Base-by-base conservation (phyloP, 208 protist species). In the Leishmania mexicana region DNA sequence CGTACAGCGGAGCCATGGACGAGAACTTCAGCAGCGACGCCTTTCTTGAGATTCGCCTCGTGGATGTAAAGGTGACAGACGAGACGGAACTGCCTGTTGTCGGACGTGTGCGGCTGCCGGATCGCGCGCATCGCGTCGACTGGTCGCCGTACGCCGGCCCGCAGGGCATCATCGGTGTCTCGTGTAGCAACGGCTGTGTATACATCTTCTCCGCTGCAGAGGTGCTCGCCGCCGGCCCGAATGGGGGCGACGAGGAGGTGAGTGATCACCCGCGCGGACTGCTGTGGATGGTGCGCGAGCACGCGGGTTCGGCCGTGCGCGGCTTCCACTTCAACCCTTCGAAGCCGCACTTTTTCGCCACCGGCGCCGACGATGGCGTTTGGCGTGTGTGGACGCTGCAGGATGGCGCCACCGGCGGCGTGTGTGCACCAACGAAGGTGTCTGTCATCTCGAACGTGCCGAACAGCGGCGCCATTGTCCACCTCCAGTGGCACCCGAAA, bases 321-420 rank as follows among this genome's bases (percentile, higher is more conserved):
- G 92, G 91, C 1, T 96, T 98, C 57, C 97, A 99, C 80, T 99
- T 99, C 87, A 99, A 99, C 89, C 81, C 89, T 11, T 85, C 90
- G 8, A 93, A 99, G 87, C 88, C 92, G 38, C 93, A 95, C 75
- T 93, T 99, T 80, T 86, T 97, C 67, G 92, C 90, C 35, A 94
- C 90, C 47, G 92, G 89, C 24, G 88, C 70, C 15, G 91, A 97
- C 58, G 88, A 94, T 75, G 90, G 91, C 6, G 80, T 88, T 24
- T 94, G 93, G 89, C 94, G 90, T 79, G 94, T 99, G 75, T 99
- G 97, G 97, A 96, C 94, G 82, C 81, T 99, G 49, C 88, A 92
- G 28, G 89, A 96, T 75, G 91, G 94, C 13, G 75, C 91, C 3
- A 90, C 96, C 64, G 92, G 94, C 31, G 60, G 81, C 7, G 79